These are phyloP conservation scores for Closterium sp. DNA, from an alignment of 139 green algal species.

Conservation along the genomic window DNA sequence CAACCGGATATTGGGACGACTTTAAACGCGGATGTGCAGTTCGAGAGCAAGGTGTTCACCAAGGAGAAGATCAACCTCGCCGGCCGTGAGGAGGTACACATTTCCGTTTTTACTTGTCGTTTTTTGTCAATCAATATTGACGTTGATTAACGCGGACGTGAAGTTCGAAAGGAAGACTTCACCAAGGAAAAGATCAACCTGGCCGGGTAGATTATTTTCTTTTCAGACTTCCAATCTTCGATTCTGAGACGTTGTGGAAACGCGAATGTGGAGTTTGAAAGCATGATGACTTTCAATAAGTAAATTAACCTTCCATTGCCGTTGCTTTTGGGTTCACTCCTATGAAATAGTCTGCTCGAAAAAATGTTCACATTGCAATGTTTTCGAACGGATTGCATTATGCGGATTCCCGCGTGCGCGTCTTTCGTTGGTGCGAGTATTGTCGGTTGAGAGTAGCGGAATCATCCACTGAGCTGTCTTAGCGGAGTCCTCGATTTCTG, in stretches of 20 bases:
- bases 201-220: not conserved
- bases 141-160: too few relatives aligned
- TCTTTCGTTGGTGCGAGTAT: not conserved
- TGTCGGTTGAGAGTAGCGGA: not conserved
- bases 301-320: too few relatives aligned
- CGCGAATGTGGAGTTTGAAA: too few relatives aligned
- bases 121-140: too few relatives aligned
- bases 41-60: not conserved
- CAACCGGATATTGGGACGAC: too few relatives aligned
- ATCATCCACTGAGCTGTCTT: not conserved
- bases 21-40: not conserved
- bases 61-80: slow-evolving; percentile 74
- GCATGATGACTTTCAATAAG: too few relatives aligned
- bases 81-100: slow-evolving; percentile 71
- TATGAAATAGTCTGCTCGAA: too few relatives aligned
- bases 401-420: not conserved
- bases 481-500: too few relatives aligned
- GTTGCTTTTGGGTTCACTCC: too few relatives aligned
- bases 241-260: not conserved
- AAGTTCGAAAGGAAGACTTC: too few relatives aligned
- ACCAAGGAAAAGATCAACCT: too few relatives aligned
- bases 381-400: not conserved
- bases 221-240: not conserved
- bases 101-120: not conserved
- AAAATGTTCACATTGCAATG: not conserved